phyloP scores from a whole-genome alignment of 306 rosid genomes.

The Dalbergia oliveri region DNA sequence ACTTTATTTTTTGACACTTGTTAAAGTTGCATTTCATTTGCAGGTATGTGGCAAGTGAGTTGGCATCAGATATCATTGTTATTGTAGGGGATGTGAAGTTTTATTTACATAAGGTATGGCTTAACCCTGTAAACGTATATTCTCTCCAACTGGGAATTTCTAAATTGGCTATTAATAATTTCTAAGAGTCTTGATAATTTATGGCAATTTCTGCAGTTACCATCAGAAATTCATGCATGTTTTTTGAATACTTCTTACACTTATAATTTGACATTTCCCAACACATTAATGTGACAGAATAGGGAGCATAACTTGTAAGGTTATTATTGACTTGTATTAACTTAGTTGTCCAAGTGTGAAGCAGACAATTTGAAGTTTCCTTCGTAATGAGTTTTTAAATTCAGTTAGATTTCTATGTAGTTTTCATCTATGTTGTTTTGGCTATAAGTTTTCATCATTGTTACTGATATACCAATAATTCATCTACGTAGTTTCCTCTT shows the following conservation, averaged over 20 bases:
- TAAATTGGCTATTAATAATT: background rate
- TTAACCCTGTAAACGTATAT: conserved; percentile 24
- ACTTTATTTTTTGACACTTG: conserved; percentile 11
- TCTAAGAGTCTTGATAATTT: conserved; percentile 22
- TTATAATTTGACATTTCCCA: background rate
- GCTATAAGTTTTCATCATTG: conserved; percentile 20
- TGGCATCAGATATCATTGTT: conserved; percentile 76
- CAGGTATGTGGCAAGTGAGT: conserved; percentile 92
- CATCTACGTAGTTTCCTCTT: conserved; percentile 85
- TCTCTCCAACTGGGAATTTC: conserved; percentile 29
- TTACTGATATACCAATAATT: conserved; percentile 41
- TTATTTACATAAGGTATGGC: conserved; percentile 84
- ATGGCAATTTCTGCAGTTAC: conserved; percentile 3
- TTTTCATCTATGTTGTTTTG: too few species aligned
- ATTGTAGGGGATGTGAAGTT: conserved; percentile 76
- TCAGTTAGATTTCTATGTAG: conserved; percentile 7
- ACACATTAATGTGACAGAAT: background rate
- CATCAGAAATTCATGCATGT: background rate
- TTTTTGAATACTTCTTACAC: too few species aligned
- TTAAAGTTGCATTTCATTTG: conserved; percentile 43
- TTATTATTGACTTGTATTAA: background rate
- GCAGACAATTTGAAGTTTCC: conserved; percentile 9
- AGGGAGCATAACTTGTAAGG: background rate
- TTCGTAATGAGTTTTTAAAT: conserved; percentile 4
- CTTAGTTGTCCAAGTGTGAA: conserved; percentile 6